Evolutionary conservation across 495 filamentous ascomycete genomes (phyloP), one percentile per base, ranked within the genome.

Genomic region (Barbatosphaeria neglecta): DNA sequence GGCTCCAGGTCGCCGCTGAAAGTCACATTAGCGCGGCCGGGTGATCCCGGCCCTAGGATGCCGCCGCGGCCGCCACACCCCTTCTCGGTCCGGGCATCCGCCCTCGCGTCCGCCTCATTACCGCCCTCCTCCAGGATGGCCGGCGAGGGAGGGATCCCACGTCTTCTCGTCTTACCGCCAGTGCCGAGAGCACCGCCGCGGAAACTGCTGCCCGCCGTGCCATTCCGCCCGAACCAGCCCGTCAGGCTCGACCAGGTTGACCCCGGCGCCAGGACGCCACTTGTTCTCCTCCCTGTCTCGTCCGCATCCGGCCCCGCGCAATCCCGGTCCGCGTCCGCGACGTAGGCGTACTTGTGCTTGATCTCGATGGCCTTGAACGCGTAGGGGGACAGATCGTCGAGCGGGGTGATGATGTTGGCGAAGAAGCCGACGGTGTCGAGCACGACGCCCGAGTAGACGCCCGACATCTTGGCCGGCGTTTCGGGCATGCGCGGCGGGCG

Each of bases 361-460:
- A 80, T 77, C 48, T 64, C 54, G 18, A 70, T 52, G 43, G 75
- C 72, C 42, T 62, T 56, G 57, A 77, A 74, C 4, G 52, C 51
- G 48, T 70, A 74, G 15, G 70, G 54, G 22, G 54, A 54, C 4
- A 77, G 43, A 5, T 70, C 62, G 20, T 76, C 73, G 9, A 78
- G 70, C 2, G 69, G 66, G 47, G 78, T 74, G 43, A 82, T 68
- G 42, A 80, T 73, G 47, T 77, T 75, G 38, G 76, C 75, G 49
- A 81, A 82, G 61, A 76, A 80, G 39, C 77, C 76, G 22, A 82
- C 72, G 7, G 72, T 67, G 20, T 69, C 66, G 31, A 77, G 63
- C 16, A 70, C 52, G 2, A 64, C 69, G 27, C 79, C 78, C 43
- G 69, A 73, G 54, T 77, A 64, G n/a, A 83, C 74, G 18, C 77